phyloP scores from a whole-genome alignment of 2,329 filamentous ascomycete species.

The Colletotrichum sp. region DNA sequence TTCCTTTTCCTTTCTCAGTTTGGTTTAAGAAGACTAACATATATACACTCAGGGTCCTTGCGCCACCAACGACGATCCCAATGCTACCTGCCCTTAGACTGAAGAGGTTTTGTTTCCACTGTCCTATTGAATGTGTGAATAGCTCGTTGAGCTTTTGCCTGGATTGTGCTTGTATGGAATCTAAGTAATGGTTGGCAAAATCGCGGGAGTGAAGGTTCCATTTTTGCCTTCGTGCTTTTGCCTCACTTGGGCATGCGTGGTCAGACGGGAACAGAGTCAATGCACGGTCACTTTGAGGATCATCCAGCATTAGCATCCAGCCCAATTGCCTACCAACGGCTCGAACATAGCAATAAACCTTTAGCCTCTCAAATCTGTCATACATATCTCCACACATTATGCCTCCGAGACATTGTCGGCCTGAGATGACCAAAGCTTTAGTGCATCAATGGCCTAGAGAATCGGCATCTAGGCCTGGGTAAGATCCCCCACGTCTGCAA shows the following conservation, averaged over 20 bases:
- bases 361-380: neutral
- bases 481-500: neutral
- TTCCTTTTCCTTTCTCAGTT: neutral
- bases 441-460: neutral
- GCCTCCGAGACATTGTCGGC: neutral
- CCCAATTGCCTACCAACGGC: neutral
- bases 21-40: neutral
- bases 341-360: neutral
- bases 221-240: neutral
- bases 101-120: neutral
- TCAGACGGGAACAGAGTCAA: neutral
- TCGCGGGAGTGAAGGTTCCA: neutral
- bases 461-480: neutral
- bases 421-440: neutral
- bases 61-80: neutral
- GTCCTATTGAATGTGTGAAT: neutral
- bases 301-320: neutral
- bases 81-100: neutral
- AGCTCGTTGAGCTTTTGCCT: neutral
- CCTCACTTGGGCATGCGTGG: neutral
- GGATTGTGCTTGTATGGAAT: neutral
- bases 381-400: neutral
- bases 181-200: neutral
- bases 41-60: neutral
- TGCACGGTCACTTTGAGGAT: neutral